Base-by-base conservation (phyloP, 257 asterid genomes). In the Jacaranda mimosifolia region DNA sequence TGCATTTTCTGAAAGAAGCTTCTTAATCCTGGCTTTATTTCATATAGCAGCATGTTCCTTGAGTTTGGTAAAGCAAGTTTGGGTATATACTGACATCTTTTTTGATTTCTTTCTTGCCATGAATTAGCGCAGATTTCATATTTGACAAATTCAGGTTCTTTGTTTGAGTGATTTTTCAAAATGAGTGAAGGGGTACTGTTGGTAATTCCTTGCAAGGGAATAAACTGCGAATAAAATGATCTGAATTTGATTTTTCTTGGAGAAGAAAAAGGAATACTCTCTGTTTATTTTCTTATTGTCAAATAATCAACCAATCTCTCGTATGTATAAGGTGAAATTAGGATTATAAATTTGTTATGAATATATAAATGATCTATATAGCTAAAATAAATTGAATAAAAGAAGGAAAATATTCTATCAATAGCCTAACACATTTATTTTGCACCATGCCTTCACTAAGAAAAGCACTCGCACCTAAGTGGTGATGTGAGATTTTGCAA, bases 1-100 rank as follows among this genome's bases (percentile, higher is more conserved):
- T 76, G 63, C 74, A 26, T 19, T 59, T 49, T 68, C 57, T 43
- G 73, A 48, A 59, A 72, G 63, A 68, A 70, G 63, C 62, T 46
- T n/a, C 7, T 4, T 45, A 68, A 63, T 51, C 35, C 35, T 70
- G 39, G 43, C 60, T 49, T 45, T 38, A 21, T 77, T 9, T 15
- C 15, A 11, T 76, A 70, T 69, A 43, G 18, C 21, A 39, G 15
- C 64, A 55, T 46, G 9, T 7, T 39, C 72, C 42, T 42, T 73
- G 58, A 39, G 73, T 63, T 64, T 52, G 51, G 56, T 71, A 19
- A 73, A 67, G 36, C 70, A 55, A 52, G 42, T 51, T 42, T 53
- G 58, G 9, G 40, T 6, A n/a, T 32, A 42, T 63, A 42, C 42
- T 17, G 62, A 9, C 12, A 3, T 73, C n/a, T 21, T 48, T 13